A percentile compares a stretch with the other conserved stretches of the same genome.
phyloP scores from a whole-genome alignment of 306 rosid genomes.

The Benincasa hispida region DNA sequence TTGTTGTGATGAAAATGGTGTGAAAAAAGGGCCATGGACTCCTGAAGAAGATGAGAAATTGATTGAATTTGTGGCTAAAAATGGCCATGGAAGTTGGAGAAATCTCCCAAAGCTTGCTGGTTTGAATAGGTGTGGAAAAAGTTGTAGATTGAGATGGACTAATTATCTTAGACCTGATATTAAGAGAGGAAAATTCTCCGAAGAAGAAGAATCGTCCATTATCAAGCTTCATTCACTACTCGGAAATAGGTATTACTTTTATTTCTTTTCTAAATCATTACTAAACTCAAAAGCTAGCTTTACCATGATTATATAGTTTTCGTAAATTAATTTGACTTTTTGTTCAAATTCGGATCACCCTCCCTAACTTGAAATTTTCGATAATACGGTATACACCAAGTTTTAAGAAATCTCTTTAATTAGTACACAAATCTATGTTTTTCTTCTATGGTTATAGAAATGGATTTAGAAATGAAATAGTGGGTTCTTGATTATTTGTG shows the following conservation, averaged over 20 bases:
- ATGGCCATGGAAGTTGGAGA: conserved; percentile 87
- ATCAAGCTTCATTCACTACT: conserved; percentile 71
- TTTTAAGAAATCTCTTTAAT: no score
- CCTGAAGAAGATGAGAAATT: conserved; percentile 74
- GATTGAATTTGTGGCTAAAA: conserved; percentile 29
- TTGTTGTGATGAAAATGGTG: conserved; percentile 42
- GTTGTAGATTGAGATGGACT: conserved; percentile 82
- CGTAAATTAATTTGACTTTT: no score
- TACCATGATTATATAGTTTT: no score
- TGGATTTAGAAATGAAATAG: no score
- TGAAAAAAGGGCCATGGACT: conserved; percentile 98
- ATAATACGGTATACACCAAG: no score
- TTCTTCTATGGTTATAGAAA: no score
- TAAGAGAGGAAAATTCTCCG: conserved; percentile 73
- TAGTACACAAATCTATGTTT: no score
- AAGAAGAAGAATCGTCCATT: conserved; percentile 54
- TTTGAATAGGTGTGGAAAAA: conserved; percentile 83
- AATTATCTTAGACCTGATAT: conserved; percentile 86
- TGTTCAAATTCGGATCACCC: no score
- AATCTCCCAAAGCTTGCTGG: conserved; percentile 69
- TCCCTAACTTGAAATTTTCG: no score
- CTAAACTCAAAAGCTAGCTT: no score
- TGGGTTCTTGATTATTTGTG: background rate
- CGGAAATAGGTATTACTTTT: conserved; percentile 51
- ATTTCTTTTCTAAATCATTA: background rate